Evolutionary conservation across 257 asterid species (phyloP).

Genomic region (Jacaranda copaia): DNA sequence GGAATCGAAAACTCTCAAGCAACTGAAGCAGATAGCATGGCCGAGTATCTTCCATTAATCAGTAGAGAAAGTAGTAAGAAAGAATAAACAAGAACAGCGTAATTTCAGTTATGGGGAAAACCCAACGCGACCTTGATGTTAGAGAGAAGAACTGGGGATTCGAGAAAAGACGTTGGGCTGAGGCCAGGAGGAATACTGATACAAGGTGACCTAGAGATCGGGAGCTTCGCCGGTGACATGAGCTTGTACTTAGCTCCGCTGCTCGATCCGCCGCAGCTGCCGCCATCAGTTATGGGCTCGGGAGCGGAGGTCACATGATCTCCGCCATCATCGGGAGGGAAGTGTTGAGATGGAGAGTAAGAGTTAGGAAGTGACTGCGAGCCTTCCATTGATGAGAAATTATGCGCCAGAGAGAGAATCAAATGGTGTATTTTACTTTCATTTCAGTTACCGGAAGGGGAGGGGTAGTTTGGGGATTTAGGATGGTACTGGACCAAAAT

Average conservation of each 20-base stretch:
- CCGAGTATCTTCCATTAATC: not conserved
- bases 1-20: slow-evolving; percentile 35
- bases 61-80: not conserved
- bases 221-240: slow-evolving; percentile 96
- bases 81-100: not conserved
- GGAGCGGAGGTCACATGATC: slow-evolving; percentile 31
- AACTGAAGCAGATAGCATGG: not conserved
- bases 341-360: slow-evolving; percentile 33
- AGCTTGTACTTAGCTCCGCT: slow-evolving; percentile 81
- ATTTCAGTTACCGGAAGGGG: not conserved
- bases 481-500: not conserved
- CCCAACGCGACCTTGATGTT: slow-evolving; percentile 49
- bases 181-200: slow-evolving; percentile 89
- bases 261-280: slow-evolving; percentile 47
- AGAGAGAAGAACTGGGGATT: slow-evolving; percentile 68
- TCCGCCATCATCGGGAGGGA: slow-evolving; percentile 35
- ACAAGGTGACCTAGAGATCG: slow-evolving; percentile 90
- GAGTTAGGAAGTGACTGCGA: slow-evolving; percentile 40
- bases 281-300: slow-evolving; percentile 17
- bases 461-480: not conserved
- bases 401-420: not conserved
- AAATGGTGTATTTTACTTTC: not conserved
- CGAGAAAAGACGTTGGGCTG: slow-evolving; percentile 73
- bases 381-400: not conserved
- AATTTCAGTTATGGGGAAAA: not conserved